A percentile compares a stretch with the other conserved stretches of the same genome.
Evolutionary conservation across 257 asterid genomes (phyloP).

Genomic region (Pogostemon cablin): DNA sequence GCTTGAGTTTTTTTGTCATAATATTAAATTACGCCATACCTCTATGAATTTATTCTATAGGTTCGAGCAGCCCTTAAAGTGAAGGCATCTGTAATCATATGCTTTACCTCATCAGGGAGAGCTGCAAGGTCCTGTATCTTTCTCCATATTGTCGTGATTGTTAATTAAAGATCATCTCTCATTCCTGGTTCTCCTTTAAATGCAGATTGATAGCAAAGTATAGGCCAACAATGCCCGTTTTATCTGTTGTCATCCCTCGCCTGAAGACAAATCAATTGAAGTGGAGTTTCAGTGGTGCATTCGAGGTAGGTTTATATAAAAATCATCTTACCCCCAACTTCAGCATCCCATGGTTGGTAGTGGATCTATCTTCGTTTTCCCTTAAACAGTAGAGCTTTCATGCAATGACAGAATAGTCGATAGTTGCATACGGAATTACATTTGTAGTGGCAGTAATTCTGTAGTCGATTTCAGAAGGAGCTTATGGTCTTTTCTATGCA

Average conservation of each 20-base stretch:
- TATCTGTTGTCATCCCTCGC: conserved; percentile 92
- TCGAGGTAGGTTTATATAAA: conserved; percentile 57
- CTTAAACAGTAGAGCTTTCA: too few relatives aligned
- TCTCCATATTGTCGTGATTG: background rate
- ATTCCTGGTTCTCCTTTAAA: conserved; percentile 15
- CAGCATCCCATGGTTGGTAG: background rate
- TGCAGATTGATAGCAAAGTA: conserved; percentile 86
- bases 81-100: conserved; percentile 89
- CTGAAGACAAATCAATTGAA: conserved; percentile 86
- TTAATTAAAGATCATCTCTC: background rate
- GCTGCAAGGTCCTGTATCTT: conserved; percentile 70
- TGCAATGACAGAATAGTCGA: too few relatives aligned
- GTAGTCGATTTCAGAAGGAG: background rate
- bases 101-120: conserved; percentile 93
- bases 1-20: background rate
- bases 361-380: too few relatives aligned
- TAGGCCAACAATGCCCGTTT: conserved; percentile 94
- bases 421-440: too few relatives aligned
- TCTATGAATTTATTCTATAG: conserved; percentile 39
- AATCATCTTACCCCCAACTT: background rate
- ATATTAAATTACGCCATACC: background rate
- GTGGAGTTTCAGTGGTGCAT: conserved; percentile 92
- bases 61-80: conserved; percentile 96
- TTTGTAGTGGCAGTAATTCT: too few relatives aligned
- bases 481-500: conserved; percentile 21